Evolutionary conservation across 306 rosid genomes (phyloP).

Genomic region (Lathyrus tuberosus): DNA sequence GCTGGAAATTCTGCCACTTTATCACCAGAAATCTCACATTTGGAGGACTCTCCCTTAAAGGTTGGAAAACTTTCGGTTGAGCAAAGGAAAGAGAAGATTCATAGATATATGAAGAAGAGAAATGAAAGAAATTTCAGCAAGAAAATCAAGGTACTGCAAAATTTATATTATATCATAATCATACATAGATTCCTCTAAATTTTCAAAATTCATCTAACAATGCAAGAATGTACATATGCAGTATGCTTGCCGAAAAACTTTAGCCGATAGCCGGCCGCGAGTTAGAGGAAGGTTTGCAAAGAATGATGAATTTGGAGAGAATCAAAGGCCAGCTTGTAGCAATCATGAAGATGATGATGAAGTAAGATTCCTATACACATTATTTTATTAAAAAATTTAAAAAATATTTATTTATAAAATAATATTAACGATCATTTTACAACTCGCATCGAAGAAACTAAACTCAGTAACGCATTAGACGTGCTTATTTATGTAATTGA

Average conservation of each 20-base stretch:
- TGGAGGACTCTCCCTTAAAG: constrained; percentile 78
- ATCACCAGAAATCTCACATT: constrained; percentile 73
- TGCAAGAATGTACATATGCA: constrained; percentile 40
- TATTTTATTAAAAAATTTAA: too few relatives aligned
- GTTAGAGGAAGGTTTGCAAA: constrained; percentile 97
- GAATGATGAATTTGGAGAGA: constrained; percentile 89
- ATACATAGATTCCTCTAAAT: constrained; percentile 4
- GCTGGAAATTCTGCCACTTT: constrained; percentile 63
- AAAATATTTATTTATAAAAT: neutral
- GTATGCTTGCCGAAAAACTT: constrained; percentile 97
- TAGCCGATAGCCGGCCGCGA: constrained; percentile 95
- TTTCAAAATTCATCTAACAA: constrained; percentile 35
- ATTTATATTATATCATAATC: neutral
- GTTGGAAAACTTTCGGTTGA: constrained; percentile 92
- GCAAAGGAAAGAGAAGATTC: constrained; percentile 93
- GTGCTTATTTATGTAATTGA: too few relatives aligned
- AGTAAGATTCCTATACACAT: constrained; percentile 50
- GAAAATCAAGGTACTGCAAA: constrained; percentile 81
- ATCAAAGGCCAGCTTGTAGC: constrained; percentile 59
- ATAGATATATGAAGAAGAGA: constrained; percentile 95
- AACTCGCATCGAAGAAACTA: neutral
- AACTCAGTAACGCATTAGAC: too few relatives aligned
- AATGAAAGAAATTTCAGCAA: constrained; percentile 96
- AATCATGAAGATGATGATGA: constrained; percentile 87
- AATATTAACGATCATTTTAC: neutral